These are phyloP conservation scores for Rutidosis leptorrhynchoides DNA, from an alignment of 129 eudicot species.

Conservation along the genomic window DNA sequence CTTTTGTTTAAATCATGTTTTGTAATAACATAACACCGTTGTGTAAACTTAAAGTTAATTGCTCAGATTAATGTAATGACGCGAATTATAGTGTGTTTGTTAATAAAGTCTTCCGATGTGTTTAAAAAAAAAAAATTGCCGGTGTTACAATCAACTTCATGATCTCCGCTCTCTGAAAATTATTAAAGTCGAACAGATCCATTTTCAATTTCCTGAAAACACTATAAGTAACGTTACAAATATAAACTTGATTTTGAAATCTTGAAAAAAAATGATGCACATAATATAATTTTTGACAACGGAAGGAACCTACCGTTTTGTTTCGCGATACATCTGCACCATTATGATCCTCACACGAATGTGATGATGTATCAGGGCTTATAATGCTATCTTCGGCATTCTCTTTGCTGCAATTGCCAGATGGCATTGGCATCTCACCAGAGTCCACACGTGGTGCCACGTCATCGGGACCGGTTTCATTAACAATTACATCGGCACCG, in stretches of 20 bases:
- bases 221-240: background rate
- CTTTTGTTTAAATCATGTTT: no score
- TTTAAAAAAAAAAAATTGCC: no score
- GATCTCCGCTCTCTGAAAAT: slow-evolving; percentile 8
- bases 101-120: no score
- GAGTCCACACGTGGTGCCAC: background rate
- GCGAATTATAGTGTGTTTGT: no score
- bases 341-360: background rate
- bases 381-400: slow-evolving; percentile 15
- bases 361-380: slow-evolving; percentile 17
- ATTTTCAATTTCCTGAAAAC: slow-evolving; percentile 32
- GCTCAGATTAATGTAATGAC: no score
- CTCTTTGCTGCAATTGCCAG: no score
- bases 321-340: slow-evolving; percentile 11
- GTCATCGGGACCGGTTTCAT: background rate
- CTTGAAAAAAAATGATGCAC: slow-evolving; percentile 1
- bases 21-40: no score
- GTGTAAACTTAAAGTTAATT: no score
- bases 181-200: slow-evolving; percentile 13
- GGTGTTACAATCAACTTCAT: slow-evolving; percentile 32
- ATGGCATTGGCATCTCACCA: no score
- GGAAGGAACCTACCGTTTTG: slow-evolving; percentile 13
- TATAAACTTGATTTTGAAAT: background rate
- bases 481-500: slow-evolving; percentile 18
- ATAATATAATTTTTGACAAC: background rate